Base-by-base conservation (phyloP, 306 rosid genomes). In the Myrica gale region DNA sequence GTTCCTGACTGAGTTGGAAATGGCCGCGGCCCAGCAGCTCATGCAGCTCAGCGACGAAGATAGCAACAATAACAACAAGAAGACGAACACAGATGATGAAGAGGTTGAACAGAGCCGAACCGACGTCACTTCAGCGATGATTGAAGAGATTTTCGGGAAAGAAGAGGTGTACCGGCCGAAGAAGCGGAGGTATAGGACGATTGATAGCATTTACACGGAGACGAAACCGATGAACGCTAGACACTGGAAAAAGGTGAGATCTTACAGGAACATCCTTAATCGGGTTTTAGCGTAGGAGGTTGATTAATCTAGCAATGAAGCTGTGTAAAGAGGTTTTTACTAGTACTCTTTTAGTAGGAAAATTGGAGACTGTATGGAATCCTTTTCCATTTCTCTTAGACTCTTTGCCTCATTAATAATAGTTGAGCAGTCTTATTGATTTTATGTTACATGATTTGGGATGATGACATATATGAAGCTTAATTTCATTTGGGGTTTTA, bases 11-110 rank as follows among this genome's bases (percentile, higher is more conserved):
- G 83, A 81, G 72, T 69, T 69, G 11, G 90, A 88, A 0, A 60
- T 82, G 79, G 83, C 66, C 21, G 91, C 84, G 4, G 92, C 79
- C 9, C 73, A 78, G 53, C 74, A 80, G 53, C 88, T 89, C 50
- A 79, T 91, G 79, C 90, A 88, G 69, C 88, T 86, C 13, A 85
- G 89, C 83, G 85, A 83, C 20, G 90, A 84, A 53, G 91, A 89
- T 0, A 76, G 46, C 81, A 45, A 3, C 71, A 68, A 73, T 5
- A 56, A n/a, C 45, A 10, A 3, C 56, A 81, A 70, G 66, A 84
- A 65, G 68, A 76, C 17, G 17, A 17, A 16, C 47, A 6, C 10
- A 0, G 63, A 58, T 0, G 87, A 71, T 0, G 77, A 79, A 15
- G 85, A 80, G 20, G 82, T 72, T 45, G 76, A 74, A 57, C 78